phyloP scores from a whole-genome alignment of 164 flowering plant genomes.

The Tetrastigma voinierianum region DNA sequence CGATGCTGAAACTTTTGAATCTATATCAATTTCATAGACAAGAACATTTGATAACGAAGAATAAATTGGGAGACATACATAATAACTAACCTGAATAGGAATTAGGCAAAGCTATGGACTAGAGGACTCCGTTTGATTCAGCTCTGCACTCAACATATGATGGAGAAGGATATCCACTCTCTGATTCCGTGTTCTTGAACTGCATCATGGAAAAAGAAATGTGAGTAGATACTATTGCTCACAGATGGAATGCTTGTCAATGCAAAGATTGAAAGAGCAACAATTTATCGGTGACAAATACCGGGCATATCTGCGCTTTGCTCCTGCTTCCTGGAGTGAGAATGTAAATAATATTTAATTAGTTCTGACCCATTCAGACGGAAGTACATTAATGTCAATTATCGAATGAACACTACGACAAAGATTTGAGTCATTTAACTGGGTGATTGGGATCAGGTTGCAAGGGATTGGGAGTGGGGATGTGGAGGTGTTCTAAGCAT shows the following conservation, averaged over 20 bases:
- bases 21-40: background rate
- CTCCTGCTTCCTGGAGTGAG: constrained; percentile 38
- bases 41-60: background rate
- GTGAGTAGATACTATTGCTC: background rate
- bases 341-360: constrained; percentile 1
- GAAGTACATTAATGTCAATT: background rate
- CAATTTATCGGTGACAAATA: constrained; percentile 17
- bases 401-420: too few relatives aligned
- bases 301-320: constrained; percentile 46
- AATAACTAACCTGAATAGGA: background rate
- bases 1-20: too few relatives aligned
- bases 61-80: background rate
- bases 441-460: too few relatives aligned
- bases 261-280: background rate
- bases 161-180: constrained; percentile 85
- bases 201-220: constrained; percentile 23
- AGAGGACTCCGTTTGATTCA: constrained; percentile 28
- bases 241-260: background rate
- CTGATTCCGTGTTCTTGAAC: constrained; percentile 72
- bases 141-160: constrained; percentile 83
- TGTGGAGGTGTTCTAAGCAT: too few relatives aligned
- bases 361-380: background rate
- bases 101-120: constrained; percentile 11
- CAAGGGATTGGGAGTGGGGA: too few relatives aligned
- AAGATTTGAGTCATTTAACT: too few relatives aligned